Percentiles rank a stretch among this genome's conserved stretches.
These are phyloP conservation scores for Penicillium salamii DNA, from an alignment of 495 filamentous ascomycete genomes.

Conservation along the genomic window DNA sequence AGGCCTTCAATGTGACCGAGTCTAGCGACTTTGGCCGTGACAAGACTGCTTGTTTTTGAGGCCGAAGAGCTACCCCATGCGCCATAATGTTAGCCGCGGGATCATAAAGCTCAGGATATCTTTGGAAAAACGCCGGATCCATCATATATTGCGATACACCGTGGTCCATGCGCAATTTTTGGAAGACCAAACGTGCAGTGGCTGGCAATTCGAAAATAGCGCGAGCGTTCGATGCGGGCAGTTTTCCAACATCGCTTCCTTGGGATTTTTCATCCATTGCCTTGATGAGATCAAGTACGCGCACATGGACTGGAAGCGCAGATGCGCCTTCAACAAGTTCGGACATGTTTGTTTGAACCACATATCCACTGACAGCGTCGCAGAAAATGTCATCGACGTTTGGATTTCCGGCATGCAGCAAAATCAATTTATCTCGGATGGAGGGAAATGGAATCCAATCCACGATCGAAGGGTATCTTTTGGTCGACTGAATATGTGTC, in stretches of 20 bases:
- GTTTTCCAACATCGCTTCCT: neutral
- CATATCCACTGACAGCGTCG: neutral
- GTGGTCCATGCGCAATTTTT: neutral
- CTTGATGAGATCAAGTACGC: neutral
- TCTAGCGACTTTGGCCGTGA: neutral
- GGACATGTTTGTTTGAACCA: neutral
- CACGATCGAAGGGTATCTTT: neutral
- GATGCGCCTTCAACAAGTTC: neutral
- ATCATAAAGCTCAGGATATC: neutral
- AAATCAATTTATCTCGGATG: neutral
- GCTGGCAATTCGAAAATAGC: neutral
- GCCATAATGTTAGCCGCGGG: neutral
- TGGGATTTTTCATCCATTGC: neutral
- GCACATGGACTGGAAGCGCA: neutral
- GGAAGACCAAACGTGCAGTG: neutral
- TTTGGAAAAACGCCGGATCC: neutral
- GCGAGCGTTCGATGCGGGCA: neutral
- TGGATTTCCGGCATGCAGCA: neutral
- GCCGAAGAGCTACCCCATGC: neutral
- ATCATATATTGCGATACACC: neutral
- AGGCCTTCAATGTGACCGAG: neutral
- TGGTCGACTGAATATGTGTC: neutral
- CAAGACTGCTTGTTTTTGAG: neutral
- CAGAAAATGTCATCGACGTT: neutral
- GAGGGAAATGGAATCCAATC: neutral